Evolutionary conservation across 2,329 filamentous ascomycete species (phyloP).

Genomic region (Cordyceps javanica): DNA sequence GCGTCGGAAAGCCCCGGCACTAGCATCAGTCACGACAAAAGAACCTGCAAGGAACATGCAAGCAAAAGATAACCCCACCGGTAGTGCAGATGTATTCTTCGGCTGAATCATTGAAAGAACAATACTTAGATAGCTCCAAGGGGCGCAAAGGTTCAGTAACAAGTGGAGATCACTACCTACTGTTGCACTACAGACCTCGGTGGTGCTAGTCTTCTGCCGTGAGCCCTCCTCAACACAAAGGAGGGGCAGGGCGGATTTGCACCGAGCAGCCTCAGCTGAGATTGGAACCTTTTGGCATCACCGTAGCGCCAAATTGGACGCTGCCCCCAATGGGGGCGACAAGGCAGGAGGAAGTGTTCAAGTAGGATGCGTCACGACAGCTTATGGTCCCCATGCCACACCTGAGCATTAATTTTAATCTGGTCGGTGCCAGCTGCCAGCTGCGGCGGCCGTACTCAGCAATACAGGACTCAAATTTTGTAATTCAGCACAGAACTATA

Average conservation of each 20-base stretch:
- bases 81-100: background rate
- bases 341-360: background rate
- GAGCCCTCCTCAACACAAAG: background rate
- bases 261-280: background rate
- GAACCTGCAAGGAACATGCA: background rate
- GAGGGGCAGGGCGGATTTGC: background rate
- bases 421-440: background rate
- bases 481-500: too few relatives aligned
- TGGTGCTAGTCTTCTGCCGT: background rate
- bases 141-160: background rate
- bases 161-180: too few relatives aligned
- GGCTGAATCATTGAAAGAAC: background rate
- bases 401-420: conserved; percentile 2
- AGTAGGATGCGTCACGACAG: background rate
- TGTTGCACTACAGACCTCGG: too few relatives aligned
- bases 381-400: background rate
- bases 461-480: too few relatives aligned
- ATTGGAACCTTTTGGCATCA: background rate
- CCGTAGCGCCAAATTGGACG: background rate
- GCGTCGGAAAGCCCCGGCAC: background rate
- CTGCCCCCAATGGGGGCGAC: too few relatives aligned
- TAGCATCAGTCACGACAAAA: background rate
- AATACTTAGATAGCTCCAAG: background rate
- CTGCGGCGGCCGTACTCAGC: background rate
- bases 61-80: background rate